phyloP scores from a whole-genome alignment of 306 rosid species.

The Cicer pinnatifidum region DNA sequence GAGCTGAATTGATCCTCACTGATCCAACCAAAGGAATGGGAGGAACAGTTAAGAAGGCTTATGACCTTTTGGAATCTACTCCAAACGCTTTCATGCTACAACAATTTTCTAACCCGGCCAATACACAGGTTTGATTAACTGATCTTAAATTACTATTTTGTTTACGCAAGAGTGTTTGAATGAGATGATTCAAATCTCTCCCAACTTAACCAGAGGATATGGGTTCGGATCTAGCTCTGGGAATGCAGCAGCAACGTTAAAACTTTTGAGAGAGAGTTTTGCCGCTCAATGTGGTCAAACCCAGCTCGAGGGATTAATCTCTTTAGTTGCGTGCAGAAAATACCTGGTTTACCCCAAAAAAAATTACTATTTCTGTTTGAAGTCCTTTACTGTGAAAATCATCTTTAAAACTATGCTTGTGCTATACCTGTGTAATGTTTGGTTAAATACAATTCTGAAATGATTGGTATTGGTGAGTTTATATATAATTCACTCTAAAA shows the following conservation, averaged over 20 bases:
- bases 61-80: conserved; percentile 73
- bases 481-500: conserved; percentile 37
- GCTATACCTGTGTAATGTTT: conserved; percentile 16
- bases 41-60: conserved; percentile 85
- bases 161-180: too few species aligned
- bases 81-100: conserved; percentile 86
- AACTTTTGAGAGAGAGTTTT: too few species aligned
- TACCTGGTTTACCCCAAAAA: too few species aligned
- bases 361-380: neutral
- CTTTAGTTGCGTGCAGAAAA: too few species aligned
- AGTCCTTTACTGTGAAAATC: neutral
- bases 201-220: too few species aligned
- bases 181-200: too few species aligned
- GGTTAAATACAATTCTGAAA: conserved; percentile 12
- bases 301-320: too few species aligned
- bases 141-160: neutral
- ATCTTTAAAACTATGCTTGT: conserved; percentile 30
- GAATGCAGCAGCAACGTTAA: too few species aligned
- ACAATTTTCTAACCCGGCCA: conserved; percentile 89
- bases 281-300: too few species aligned
- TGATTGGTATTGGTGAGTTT: conserved; percentile 30
- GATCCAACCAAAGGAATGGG: conserved; percentile 72
- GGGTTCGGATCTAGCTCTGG: too few species aligned
- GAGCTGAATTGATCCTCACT: conserved; percentile 85
- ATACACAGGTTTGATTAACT: conserved; percentile 71